These are phyloP conservation scores for Brassica rapa DNA, from an alignment of 345 rosid genomes.

Conservation along the genomic window DNA sequence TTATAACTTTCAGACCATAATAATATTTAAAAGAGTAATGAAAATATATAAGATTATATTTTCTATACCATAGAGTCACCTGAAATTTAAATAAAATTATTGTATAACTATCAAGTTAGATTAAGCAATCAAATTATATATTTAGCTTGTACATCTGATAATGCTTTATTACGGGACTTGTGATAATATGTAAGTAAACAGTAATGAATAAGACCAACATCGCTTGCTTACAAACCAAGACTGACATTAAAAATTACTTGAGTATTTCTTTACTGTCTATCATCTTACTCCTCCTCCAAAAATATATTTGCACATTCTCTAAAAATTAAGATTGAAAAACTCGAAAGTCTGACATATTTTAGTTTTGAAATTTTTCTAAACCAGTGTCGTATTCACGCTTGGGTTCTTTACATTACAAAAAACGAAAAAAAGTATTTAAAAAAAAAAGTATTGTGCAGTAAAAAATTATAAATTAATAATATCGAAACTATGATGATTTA, in stretches of 20 bases:
- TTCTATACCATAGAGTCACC: conserved; percentile 18
- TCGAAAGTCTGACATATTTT: neutral
- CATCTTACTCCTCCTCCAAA: conserved; percentile 35
- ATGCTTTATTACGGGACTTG: conserved; percentile 1
- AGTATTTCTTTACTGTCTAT: conserved; percentile 34
- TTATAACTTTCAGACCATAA: neutral
- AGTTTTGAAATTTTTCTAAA: neutral
- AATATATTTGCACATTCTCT: conserved; percentile 32
- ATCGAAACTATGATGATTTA: neutral
- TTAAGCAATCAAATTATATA: conserved; percentile 5
- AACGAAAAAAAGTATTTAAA: too few relatives aligned
- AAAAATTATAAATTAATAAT: too few relatives aligned
- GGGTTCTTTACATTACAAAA: neutral
- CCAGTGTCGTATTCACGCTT: neutral
- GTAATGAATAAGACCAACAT: conserved; percentile 41
- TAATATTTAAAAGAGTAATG: too few relatives aligned
- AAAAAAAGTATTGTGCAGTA: neutral
- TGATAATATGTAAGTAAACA: conserved; percentile 21
- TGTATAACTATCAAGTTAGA: neutral
- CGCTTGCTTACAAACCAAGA: conserved; percentile 42
- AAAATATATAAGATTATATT: neutral
- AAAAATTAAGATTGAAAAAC: conserved; percentile 22
- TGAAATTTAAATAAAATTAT: conserved; percentile 18
- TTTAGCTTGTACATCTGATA: neutral
- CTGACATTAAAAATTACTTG: conserved; percentile 25